phyloP scores from a whole-genome alignment of 2,329 filamentous ascomycete genomes.

The Plectosphaerella sp. region DNA sequence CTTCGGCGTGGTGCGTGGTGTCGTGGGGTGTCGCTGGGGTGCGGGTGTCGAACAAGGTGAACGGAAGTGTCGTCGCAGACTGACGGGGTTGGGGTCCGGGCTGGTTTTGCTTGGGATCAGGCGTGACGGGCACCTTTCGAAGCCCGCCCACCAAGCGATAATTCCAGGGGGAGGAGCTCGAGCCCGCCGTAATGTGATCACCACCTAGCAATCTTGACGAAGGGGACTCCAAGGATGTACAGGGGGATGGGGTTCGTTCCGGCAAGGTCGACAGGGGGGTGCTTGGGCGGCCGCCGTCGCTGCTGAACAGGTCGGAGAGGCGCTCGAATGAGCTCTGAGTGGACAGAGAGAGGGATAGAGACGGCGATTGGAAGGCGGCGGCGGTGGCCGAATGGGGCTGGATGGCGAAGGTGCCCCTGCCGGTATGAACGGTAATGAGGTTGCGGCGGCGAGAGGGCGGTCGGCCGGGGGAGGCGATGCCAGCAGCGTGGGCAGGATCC shows the following conservation, averaged over 20 bases:
- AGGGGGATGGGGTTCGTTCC: conserved; percentile 36
- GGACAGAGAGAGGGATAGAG: conserved; percentile 39
- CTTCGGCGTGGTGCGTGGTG: neutral
- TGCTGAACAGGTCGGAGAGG: conserved; percentile 25
- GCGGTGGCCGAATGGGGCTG: conserved; percentile 18
- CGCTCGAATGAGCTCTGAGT: conserved; percentile 46
- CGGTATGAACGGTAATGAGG: conserved; percentile 46
- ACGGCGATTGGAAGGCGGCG: conserved; percentile 20
- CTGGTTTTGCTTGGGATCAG: conserved; percentile 36
- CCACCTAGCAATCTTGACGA: conserved; percentile 24
- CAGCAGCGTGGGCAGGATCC: conserved; percentile 10
- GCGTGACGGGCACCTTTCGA: conserved; percentile 44
- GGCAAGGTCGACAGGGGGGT: conserved; percentile 44
- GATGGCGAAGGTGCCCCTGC: conserved; percentile 54
- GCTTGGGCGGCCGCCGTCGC: conserved; percentile 37
- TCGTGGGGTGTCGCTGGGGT: too few relatives aligned
- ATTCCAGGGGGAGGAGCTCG: conserved; percentile 41
- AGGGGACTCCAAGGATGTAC: conserved; percentile 24
- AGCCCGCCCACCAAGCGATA: conserved; percentile 51
- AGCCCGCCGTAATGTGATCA: conserved; percentile 19
- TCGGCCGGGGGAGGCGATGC: conserved; percentile 19
- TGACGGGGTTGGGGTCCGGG: conserved; percentile 4
- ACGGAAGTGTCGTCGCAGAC: conserved; percentile 18
- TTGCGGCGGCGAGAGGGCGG: conserved; percentile 33
- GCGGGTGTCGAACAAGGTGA: conserved; percentile 22